Evolutionary conservation across 2,329 filamentous ascomycete genomes (phyloP), one percentile per base, ranked within the genome.

Genomic region (Incumbomyces lentus): DNA sequence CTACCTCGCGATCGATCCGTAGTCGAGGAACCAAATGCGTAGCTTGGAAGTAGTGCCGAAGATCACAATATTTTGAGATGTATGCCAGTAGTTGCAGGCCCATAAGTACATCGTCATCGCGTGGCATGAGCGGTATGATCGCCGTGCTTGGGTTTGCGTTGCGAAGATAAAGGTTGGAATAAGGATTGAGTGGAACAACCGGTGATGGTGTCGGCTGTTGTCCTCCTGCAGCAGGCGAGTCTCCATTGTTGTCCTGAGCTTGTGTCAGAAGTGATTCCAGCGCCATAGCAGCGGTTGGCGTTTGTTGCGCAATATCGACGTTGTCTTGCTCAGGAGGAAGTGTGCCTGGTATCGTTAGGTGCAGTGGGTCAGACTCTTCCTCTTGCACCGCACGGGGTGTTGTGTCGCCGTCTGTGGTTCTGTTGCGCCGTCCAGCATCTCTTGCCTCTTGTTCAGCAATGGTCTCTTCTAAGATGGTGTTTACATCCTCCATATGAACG

Each of bases 81-180:
- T 98, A 98, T 13, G 92, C 92, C 38, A 98, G 76, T 16, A 98
- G 78, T 66, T 98, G 92, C 32, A 98, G 75, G 5, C 92, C 95
- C 90, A 98, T 95, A 53, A 98, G 73, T 2, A 98, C 92, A 59
- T 98, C 92, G 64, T 98, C 92, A 58, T 98, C 92, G 42, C 92
- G 81, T 8, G 92, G 92, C 84, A 96, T 94, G 10, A 88, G 84
- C 22, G 89, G 86, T 29, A 95, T 71, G 57, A 93, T 82, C 55
- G 83, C 81, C 13, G 83, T 77, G 59, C 79, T 78, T 19, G 72
- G 66, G 35, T 84, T 79, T 32, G 79, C 75, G 44, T 82, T 79
- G 32, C 84, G 81, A 57, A 94, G 84, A 42, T 87, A 76, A 19
- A 89, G 75, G 60, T 90, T 92, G 34, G 87, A 82, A 48, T 92